Percentiles rank a stretch among this genome's conserved stretches.
Evolutionary conservation across 331 rosid genomes (phyloP).

Genomic region (Rosa hybrid): DNA sequence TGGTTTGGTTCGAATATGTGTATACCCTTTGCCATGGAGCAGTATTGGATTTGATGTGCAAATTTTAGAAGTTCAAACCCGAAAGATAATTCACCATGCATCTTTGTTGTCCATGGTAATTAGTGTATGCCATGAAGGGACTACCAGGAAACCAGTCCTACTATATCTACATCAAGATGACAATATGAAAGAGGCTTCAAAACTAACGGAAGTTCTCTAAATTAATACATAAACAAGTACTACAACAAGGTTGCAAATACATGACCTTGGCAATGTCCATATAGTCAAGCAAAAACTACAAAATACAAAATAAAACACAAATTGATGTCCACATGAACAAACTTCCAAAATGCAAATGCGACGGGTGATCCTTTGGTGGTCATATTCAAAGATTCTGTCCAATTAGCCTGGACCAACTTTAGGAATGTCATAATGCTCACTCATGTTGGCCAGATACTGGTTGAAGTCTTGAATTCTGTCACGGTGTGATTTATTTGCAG

Average conservation of each 20-base stretch:
- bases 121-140: not conserved
- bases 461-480: conserved; percentile 97
- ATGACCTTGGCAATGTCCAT: not conserved
- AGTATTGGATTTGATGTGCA: too few species aligned
- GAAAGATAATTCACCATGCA: not conserved
- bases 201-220: not conserved
- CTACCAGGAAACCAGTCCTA: not conserved
- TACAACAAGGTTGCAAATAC: not conserved
- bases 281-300: not conserved
- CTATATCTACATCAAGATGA: not conserved
- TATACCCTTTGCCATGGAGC: too few species aligned
- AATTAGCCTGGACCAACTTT: conserved; percentile 92
- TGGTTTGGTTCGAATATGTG: too few species aligned
- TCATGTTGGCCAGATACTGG: conserved; percentile 95
- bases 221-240: not conserved
- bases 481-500: conserved; percentile 85
- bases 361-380: conserved; percentile 15
- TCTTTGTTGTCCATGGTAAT: not conserved
- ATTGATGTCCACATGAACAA: not conserved
- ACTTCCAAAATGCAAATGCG: conserved; percentile 17
- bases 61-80: not conserved
- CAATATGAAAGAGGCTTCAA: not conserved
- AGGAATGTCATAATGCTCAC: conserved; percentile 98
- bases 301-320: not conserved
- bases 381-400: not conserved